Base-by-base conservation (phyloP, 169 alveolate genomes). In the Theileria orientalis region DNA sequence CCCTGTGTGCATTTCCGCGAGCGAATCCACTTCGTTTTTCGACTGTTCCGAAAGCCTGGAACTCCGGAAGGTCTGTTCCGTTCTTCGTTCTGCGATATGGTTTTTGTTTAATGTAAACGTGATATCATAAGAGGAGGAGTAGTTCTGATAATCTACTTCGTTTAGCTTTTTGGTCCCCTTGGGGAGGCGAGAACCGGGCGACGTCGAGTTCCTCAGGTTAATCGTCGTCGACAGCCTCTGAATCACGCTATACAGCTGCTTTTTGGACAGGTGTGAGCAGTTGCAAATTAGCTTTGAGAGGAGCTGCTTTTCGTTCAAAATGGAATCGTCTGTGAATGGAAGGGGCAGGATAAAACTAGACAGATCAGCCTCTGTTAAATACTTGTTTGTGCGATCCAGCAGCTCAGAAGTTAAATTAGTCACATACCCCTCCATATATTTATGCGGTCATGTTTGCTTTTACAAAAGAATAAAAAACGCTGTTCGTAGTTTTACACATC, bases 251-350 rank as follows among this genome's bases (percentile, higher is more conserved):
- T 54, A 72, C 23, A 79, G 71, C 70, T 79, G 82, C 27, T 63
- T 60, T 47, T 71, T 79, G 44, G 82, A 42, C 25, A 79, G 57
- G 30, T 69, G 57, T 0, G 87, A 79, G 19, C 33, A 25, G 69
- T 79, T 79, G 8, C 70, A 33, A 6, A 79, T 78, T 30, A 79
- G 40, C 64, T 79, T 79, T 13, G 67, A 49, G 40, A 79, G 71
- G 11, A 79, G 57, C 8, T 67, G 30, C 23, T 32, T 35, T 33
- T 70, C 40, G 30, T 71, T 72, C 11, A 79, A 67, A 13, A 79
- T 29, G 23, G 63, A 32, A 51, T 79, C 87, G 30, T 79, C 87
- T 3, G 76, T 62, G 56, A 79, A 79, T 46, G 87, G 87, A 14
- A 79, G 66, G 27, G 87, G 87, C 16, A 79, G 72, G 21, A 79